phyloP scores from a whole-genome alignment of 2,329 filamentous ascomycete species.

The Fusarium graminum region DNA sequence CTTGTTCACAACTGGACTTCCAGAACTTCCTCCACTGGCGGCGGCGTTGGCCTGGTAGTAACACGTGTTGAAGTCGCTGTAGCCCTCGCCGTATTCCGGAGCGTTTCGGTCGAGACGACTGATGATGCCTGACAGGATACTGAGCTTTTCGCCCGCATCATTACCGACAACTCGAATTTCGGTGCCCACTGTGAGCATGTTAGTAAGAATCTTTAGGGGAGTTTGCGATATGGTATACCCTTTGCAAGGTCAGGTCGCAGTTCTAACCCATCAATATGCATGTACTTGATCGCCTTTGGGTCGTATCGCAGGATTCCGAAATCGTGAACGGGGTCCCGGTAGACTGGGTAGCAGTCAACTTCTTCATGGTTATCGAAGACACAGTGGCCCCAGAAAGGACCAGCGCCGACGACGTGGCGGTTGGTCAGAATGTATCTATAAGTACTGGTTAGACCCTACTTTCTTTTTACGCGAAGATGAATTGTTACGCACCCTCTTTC shows the following conservation, averaged over 20 bases:
- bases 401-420: constrained; percentile 92
- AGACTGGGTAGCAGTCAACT: constrained; percentile 95
- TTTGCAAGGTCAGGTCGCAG: constrained; percentile 88
- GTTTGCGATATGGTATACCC: constrained; percentile 55
- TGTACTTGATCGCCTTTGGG: constrained; percentile 95
- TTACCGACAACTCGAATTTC: constrained; percentile 99
- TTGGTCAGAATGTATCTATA: constrained; percentile 83
- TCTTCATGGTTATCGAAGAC: constrained; percentile 99
- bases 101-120: constrained; percentile 96
- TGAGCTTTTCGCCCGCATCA: constrained; percentile 97
- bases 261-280: constrained; percentile 84
- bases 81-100: constrained; percentile 96
- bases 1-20: constrained; percentile 96
- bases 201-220: constrained; percentile 19
- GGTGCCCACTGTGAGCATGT: constrained; percentile 73
- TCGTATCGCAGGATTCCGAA: constrained; percentile 98
- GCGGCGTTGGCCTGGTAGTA: constrained; percentile 99
- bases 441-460: background rate
- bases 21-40: constrained; percentile 97
- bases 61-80: constrained; percentile 95
- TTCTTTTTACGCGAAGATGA: background rate
- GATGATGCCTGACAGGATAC: constrained; percentile 97
- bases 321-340: constrained; percentile 97
- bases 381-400: constrained; percentile 97
- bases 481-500: constrained; percentile 76